Evolutionary conservation across 495 filamentous ascomycete genomes (phyloP), one percentile per base, ranked within the genome.

Genomic region (Podospora tetraspora): DNA sequence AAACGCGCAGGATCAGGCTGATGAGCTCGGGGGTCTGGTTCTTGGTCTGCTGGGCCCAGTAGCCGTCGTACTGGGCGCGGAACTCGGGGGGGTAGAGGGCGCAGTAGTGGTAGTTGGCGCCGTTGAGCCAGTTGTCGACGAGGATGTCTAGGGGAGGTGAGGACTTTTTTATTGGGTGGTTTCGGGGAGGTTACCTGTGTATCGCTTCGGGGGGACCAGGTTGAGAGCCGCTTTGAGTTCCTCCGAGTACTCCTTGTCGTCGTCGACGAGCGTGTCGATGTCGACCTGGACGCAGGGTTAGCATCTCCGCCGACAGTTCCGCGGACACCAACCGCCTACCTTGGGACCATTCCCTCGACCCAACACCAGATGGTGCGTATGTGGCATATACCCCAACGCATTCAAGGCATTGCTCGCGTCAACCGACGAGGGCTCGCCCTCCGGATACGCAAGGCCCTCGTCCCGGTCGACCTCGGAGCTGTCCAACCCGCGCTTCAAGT

Each of bases 21-120:
- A 84, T 87, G 58, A 85, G 78, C 64, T 79, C 82, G 1, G 81
- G 73, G 7, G 79, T 78, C 12, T 81, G 72, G 22, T 72, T 66
- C 22, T 75, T 71, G 16, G 74, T 68, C 2, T 68, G 77, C 13
- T 75, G 74, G 24, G 77, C 69, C 83, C 84, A 86, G 83, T 83
- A 84, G 27, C 76, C 72, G 32, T 79, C 72, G 72, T 86, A 86
- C 37, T 83, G 80, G 0, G 79, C 76, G 56, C 77, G 76, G 57
- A 85, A 87, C 7, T 78, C 77, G 2, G 82, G 75, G 13, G 80
- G 82, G 60, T 85, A 86, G 2, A 86, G 70, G 66, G 77, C 69
- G 66, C 82, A 84, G 66, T 86, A 87, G 52, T 81, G 80, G 57
- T 80, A 79, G 67, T 86, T 87, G 23, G 78, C 79, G 10, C 79